Percentiles rank a stretch among this genome's conserved stretches.
These are phyloP conservation scores for Rhodocollybia butyracea DNA, from an alignment of 768 basidiomycete genomes.

Conservation along the genomic window DNA sequence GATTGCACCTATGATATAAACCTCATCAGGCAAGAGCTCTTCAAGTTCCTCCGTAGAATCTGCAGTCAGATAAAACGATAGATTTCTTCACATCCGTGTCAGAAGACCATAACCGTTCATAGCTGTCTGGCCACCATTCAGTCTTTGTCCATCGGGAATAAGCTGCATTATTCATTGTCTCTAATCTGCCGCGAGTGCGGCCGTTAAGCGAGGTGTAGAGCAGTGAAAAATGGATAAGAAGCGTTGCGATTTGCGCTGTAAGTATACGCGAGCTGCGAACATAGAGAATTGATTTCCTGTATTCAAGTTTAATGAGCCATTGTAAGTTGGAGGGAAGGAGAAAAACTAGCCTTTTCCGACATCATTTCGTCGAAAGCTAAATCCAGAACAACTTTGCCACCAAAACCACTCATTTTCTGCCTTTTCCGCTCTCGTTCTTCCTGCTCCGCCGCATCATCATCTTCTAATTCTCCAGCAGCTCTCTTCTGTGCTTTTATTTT, in stretches of 20 bases:
- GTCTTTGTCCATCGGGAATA: constrained; percentile 80
- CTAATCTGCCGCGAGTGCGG: constrained; percentile 60
- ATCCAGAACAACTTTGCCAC: constrained; percentile 77
- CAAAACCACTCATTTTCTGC: constrained; percentile 36
- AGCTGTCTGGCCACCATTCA: constrained; percentile 80
- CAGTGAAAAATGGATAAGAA: constrained; percentile 64
- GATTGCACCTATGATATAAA: constrained; percentile 92
- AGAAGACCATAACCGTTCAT: constrained; percentile 62
- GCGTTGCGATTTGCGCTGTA: constrained; percentile 86
- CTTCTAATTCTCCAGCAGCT: constrained; percentile 61
- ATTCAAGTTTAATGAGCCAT: constrained; percentile 1
- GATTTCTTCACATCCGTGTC: constrained; percentile 26
- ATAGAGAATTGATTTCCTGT: constrained; percentile 89
- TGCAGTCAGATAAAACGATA: constrained; percentile 84
- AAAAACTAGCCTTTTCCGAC: constrained; percentile 77
- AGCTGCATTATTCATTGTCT: constrained; percentile 59
- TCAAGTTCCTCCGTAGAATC: constrained; percentile 85
- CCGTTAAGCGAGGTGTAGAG: constrained; percentile 82
- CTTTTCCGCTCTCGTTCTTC: constrained; percentile 29
- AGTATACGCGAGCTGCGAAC: constrained; percentile 86
- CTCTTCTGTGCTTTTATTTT: constrained; percentile 54
- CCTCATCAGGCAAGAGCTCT: constrained; percentile 80
- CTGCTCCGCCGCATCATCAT: constrained; percentile 38
- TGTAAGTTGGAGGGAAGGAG: not conserved
- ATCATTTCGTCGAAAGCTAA: constrained; percentile 91